Base-by-base conservation (phyloP, 1,284 basidiomycete genomes). In the Trametes versicolor region DNA sequence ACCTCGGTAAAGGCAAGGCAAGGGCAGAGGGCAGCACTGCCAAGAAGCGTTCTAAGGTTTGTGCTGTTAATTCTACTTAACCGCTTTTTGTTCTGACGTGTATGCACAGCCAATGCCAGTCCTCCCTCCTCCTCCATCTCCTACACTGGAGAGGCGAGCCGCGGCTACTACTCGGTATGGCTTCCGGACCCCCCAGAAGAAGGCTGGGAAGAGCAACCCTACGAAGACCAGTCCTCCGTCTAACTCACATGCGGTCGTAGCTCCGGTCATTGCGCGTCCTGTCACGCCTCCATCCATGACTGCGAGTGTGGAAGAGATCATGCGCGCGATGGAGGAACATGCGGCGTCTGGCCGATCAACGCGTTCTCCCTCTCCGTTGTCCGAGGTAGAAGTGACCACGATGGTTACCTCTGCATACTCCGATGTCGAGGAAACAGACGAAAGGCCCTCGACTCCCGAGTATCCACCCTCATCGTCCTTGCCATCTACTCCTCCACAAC, bases 331-430 rank as follows among this genome's bases (percentile, higher is more conserved):
- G 70, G 45, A 71, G 58, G 72, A 73, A 72, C 68, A 76, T 72
- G 70, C 73, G 29, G 63, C 72, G 21, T 65, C 64, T 25, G 72
- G 63, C 49, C 63, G 82, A n/a, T 77, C 87, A 19, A 90, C 89
- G 0, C 86, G 88, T 0, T 76, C 81, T 45, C 83, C 85, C 37
- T 91, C 90, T 0, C 89, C 90, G 0, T 73, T 92, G 15, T 90
- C 90, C 0, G 87, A 90, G 70, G 85, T 83, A 65, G 90, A 88
- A 34, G 74, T 91, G 43, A 58, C 58, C 12, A 53, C 61, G 12
- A 60, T 68, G 39, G 61, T 65, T 12, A 60, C 52, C 17, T 68
- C 61, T 12, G 60, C 51, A 6, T 57, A 37, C 29, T 58, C 55
- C 17, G 51, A 63, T 25, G 7, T 36, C 9, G 57, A 64, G n/a